Base-by-base conservation (phyloP, 2,329 filamentous ascomycete species). In the Colletotrichum nymphaeae region DNA sequence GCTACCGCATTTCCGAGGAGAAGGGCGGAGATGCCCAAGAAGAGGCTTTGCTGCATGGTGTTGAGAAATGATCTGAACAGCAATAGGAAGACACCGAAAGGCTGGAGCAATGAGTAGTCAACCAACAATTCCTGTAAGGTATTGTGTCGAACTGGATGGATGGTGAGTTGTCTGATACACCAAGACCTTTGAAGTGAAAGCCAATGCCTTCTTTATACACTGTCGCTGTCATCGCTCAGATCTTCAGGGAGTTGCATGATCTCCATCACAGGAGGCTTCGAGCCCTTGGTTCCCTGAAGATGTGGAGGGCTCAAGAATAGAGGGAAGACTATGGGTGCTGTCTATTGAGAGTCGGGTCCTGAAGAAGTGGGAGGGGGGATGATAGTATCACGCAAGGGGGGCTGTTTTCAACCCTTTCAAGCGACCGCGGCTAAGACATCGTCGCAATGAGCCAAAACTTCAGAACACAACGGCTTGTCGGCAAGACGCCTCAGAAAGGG, bases 331-430 rank as follows among this genome's bases (percentile, higher is more conserved):
- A 73, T 60, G 28, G 32, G 30, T 22, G 11, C 24, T 22, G 22
- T 46, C 52, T 65, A 69, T 58, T 62, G 57, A 26, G 55, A 49
- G 6, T 28, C 14, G 11, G 4, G 57, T 26, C 26, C 19, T 35
- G 30, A 19, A 69, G 28, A n/a, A 37, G 19, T 16, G 22, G 24
- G 9, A 16, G 37, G 53, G 35, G 30, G 49, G 3, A 28, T 7
- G 8, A 70, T 70, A 62, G 70, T 56, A 55, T 49, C 28, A 35
- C n/a, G 67, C 49, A 73, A 73, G 70, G 70, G 69, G 56, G 28
- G 16, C 12, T 4, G n/a, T 4, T 11, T 28, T n/a, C 37, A 24
- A 16, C 55, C 63, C 63, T 59, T 57, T 70, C 59, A 49, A 46
- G n/a, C 46, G 46, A 16, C 19, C n/a, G 35, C 26, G 42, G 37